Evolutionary conservation across 345 rosid genomes (phyloP), one percentile per base, ranked within the genome.

Genomic region (Tarenaya hassleriana): DNA sequence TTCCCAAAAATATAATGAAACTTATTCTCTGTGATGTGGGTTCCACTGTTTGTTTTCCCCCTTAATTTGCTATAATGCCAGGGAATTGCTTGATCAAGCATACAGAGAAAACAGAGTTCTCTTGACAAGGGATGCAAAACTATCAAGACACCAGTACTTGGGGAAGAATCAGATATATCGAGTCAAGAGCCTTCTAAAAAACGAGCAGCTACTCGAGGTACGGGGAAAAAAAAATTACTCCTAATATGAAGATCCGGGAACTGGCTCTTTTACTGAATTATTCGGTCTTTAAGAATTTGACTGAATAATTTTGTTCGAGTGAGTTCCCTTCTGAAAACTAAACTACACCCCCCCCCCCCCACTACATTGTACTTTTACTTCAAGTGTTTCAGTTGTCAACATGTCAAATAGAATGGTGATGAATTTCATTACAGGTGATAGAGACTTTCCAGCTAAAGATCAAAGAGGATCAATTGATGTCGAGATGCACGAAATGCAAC

Each of bases 161-260:
- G 73, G 75, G 24, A 75, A 68, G 57, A 80, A 87, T 69, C 96
- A 91, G 55, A 79, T 84, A 62, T 87, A 87, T 52, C 58, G 78
- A 63, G 80, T 87, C 67, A 87, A 80, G 63, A 82, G 73, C 69
- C 89, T 86, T 68, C 70, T 87, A 41, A 91, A 91, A 75, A 87
- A 87, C 21, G 87, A 91, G 62, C 98, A 91, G 72, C 69, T 91
- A 50, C 84, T 83, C 56, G 97, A 90, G 97, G 95, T 90, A 69
- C 52, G n/a, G n/a, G n/a, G n/a, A n/a, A 58, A 37, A 27, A 9
- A 21, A 24, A 45, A 7, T 29, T 24, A 10, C n/a, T 10, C 21
- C 7, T 24, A n/a, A n/a, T n/a, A n/a, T n/a, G n/a, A 46, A 44
- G 27, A 13, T 29, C 19, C 53, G 29, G 31, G 39, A 33, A 47